These are phyloP conservation scores for Vachellia pachyceras DNA, from an alignment of 306 rosid species.

Conservation along the genomic window DNA sequence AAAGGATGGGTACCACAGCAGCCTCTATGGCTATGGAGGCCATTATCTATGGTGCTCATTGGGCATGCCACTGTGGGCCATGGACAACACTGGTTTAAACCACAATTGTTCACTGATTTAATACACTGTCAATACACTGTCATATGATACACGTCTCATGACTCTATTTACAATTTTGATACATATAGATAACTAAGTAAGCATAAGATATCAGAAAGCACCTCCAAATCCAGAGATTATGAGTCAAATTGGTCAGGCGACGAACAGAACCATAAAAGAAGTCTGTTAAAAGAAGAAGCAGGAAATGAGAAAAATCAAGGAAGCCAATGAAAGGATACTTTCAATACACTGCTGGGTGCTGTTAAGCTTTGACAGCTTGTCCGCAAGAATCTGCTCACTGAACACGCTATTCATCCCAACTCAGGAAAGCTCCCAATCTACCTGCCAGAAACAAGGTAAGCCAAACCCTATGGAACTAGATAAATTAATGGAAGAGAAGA, in stretches of 20 bases:
- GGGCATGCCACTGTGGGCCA: background rate
- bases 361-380: conserved; percentile 89
- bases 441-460: conserved; percentile 25
- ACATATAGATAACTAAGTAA: background rate
- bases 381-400: conserved; percentile 80
- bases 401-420: conserved; percentile 77
- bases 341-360: conserved; percentile 87
- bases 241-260: conserved; percentile 23
- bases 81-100: background rate
- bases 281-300: too few species aligned
- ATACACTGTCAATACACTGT: background rate
- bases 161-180: background rate
- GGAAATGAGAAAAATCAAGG: background rate
- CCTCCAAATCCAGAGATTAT: background rate
- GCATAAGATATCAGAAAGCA: background rate
- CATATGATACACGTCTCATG: background rate
- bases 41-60: background rate
- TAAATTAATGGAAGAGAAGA: background rate
- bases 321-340: conserved; percentile 64
- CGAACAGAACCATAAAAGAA: conserved; percentile 23
- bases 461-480: conserved; percentile 37
- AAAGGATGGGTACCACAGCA: background rate
- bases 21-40: background rate
- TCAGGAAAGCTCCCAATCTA: conserved; percentile 29
- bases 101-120: background rate